A percentile compares a stretch with the other conserved stretches of the same genome.
Conservation (phyloP, 2,329 filamentous ascomycete genomes). For the Botrytis fabae region DNA sequence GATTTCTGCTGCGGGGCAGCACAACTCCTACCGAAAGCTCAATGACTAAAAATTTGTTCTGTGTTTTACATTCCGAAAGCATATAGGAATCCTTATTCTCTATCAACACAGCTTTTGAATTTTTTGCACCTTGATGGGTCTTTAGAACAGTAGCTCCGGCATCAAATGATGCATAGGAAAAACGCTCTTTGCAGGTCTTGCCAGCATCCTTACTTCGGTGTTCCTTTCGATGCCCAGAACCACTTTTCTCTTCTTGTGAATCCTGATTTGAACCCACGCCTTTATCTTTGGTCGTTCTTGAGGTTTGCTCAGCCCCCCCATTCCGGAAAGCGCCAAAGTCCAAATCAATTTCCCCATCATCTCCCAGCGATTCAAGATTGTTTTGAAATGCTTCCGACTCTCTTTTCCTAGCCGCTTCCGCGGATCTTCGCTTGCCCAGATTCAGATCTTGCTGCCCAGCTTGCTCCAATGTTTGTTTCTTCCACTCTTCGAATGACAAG, state of each 20-base stretch:
- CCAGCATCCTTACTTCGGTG: slow-evolving; percentile 86
- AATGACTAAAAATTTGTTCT: slow-evolving; percentile 91
- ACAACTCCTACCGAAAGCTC: slow-evolving; percentile 72
- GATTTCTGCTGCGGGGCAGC: slow-evolving; percentile 45
- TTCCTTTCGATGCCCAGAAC: slow-evolving; percentile 36
- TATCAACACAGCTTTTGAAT: slow-evolving; percentile 81
- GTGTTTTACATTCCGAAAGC: slow-evolving; percentile 82
- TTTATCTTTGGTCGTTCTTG: slow-evolving; percentile 30
- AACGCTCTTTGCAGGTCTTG: slow-evolving; percentile 95
- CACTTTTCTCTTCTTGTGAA: slow-evolving; percentile 36
- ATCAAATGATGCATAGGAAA: slow-evolving; percentile 97
- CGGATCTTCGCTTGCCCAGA: slow-evolving; percentile 56
- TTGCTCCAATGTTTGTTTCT: slow-evolving; percentile 85
- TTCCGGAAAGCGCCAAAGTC: slow-evolving; percentile 66
- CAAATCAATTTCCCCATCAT: slow-evolving; percentile 83
- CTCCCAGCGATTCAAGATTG: slow-evolving; percentile 76
- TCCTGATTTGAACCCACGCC: slow-evolving; percentile 22
- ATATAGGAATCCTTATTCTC: slow-evolving; percentile 99
- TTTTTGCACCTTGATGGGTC: slow-evolving; percentile 82
- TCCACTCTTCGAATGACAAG: slow-evolving; percentile 98
- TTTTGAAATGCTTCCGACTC: slow-evolving; percentile 60
- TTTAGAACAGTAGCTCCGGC: slow-evolving; percentile 92
- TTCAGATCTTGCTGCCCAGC: slow-evolving; percentile 75
- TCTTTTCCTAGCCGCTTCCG: slow-evolving; percentile 49
- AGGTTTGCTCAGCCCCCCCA: slow-evolving; percentile 28